These are phyloP conservation scores for Wickerhamiella sorbophila DNA, from an alignment of 805 yeast species.

Conservation along the genomic window DNA sequence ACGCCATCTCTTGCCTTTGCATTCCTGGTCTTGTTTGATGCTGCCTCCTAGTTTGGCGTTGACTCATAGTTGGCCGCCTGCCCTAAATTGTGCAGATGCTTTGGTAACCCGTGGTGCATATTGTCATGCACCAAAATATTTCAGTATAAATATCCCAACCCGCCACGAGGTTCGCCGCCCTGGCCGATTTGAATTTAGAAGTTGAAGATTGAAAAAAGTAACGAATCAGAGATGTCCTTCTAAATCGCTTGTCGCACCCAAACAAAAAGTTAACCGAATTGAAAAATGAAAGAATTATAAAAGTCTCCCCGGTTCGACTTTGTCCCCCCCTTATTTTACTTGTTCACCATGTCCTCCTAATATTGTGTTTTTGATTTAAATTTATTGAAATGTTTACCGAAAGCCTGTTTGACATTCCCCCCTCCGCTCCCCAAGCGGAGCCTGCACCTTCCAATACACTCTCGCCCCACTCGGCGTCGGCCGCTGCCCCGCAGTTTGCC, in stretches of 20 bases:
- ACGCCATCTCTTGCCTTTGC: too few relatives aligned
- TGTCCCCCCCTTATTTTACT: background rate
- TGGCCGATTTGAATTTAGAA: slow-evolving; percentile 2
- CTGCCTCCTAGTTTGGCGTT: background rate
- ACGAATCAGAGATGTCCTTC: slow-evolving; percentile 4
- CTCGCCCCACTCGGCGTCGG: background rate
- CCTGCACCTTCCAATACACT: background rate
- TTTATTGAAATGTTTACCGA: background rate
- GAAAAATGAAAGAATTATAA: slow-evolving; percentile 3
- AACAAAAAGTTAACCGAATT: background rate
- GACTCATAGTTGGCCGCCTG: background rate
- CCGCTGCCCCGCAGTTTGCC: background rate
- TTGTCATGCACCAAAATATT: background rate
- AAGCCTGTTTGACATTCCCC: slow-evolving; percentile 1
- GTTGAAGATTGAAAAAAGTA: background rate
- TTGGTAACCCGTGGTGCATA: background rate
- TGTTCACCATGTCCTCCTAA: slow-evolving; percentile 1
- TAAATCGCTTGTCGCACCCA: slow-evolving; percentile 2
- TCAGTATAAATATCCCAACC: slow-evolving; percentile 2
- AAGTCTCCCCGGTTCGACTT: background rate
- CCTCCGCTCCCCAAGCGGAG: background rate
- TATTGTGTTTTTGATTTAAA: background rate
- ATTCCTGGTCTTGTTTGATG: too few relatives aligned
- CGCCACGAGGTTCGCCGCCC: background rate
- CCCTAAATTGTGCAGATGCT: background rate